Evolutionary conservation across 768 basidiomycete genomes (phyloP).

Genomic region (Phylloporus arenicola): DNA sequence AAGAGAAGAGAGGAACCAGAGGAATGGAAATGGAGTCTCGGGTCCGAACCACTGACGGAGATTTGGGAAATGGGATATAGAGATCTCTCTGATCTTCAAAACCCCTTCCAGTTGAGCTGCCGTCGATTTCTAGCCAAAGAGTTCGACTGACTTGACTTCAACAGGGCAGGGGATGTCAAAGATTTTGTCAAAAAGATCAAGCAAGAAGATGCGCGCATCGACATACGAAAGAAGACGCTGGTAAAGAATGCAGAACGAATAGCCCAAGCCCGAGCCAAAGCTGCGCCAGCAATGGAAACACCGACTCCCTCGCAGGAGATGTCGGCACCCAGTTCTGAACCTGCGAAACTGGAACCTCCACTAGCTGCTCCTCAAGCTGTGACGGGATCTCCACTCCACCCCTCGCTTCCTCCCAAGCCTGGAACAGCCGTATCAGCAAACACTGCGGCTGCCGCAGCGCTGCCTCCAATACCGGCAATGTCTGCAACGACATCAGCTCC

Average conservation of each 20-base stretch:
- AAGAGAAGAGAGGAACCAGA: slow-evolving; percentile 53
- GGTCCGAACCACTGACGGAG: slow-evolving; percentile 68
- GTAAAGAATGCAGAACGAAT: slow-evolving; percentile 34
- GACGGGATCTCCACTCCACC: slow-evolving; percentile 49
- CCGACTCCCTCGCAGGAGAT: slow-evolving; percentile 15
- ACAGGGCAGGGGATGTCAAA: slow-evolving; percentile 66
- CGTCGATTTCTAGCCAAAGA: neutral
- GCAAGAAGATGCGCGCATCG: slow-evolving; percentile 59
- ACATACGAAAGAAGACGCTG: slow-evolving; percentile 41
- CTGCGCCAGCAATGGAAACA: slow-evolving; percentile 28
- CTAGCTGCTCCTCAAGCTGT: slow-evolving; percentile 3
- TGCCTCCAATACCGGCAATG: slow-evolving; percentile 8
- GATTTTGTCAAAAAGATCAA: slow-evolving; percentile 70
- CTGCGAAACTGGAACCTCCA: slow-evolving; percentile 17
- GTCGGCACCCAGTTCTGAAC: slow-evolving; percentile 9
- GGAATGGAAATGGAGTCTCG: slow-evolving; percentile 61
- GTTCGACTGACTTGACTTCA: slow-evolving; percentile 2
- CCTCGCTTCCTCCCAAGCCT: slow-evolving; percentile 70
- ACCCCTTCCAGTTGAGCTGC: slow-evolving; percentile 56
- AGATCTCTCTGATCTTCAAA: slow-evolving; percentile 55
- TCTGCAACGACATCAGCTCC: slow-evolving; percentile 18
- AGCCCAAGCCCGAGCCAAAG: slow-evolving; percentile 40
- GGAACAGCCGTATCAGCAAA: slow-evolving; percentile 35
- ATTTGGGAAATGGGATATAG: slow-evolving; percentile 82
- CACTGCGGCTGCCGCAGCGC: slow-evolving; percentile 7